These are phyloP conservation scores for Diaporthe sp. DNA, from an alignment of 2,329 filamentous ascomycete genomes.

Conservation along the genomic window DNA sequence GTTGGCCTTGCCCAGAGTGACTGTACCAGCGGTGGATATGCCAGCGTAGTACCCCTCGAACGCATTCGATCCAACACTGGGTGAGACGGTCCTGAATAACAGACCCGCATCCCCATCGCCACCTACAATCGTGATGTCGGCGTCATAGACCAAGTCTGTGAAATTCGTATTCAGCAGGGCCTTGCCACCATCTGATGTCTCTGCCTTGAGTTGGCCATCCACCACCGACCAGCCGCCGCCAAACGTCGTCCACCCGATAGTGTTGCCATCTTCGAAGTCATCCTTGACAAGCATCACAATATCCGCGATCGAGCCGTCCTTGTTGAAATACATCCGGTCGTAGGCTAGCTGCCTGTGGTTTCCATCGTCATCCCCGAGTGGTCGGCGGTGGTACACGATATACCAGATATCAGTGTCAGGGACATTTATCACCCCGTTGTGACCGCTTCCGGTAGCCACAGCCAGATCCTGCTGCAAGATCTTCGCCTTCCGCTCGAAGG, in stretches of 20 bases:
- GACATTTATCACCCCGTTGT: constrained; percentile 57
- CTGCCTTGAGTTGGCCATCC: constrained; percentile 47
- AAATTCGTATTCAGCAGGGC: constrained; percentile 56
- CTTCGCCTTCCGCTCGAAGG: constrained; percentile 55
- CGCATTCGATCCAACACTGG: constrained; percentile 41
- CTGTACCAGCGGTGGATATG: constrained; percentile 46
- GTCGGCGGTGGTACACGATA: constrained; percentile 62
- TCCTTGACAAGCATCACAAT: constrained; percentile 61
- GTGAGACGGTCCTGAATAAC: constrained; percentile 52
- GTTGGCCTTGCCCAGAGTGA: constrained; percentile 46
- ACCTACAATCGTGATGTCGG: constrained; percentile 45
- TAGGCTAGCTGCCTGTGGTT: constrained; percentile 63
- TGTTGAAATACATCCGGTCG: constrained; percentile 63
- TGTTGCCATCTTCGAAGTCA: constrained; percentile 56
- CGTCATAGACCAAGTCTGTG: constrained; percentile 50
- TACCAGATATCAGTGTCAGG: constrained; percentile 57
- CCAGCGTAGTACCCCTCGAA: constrained; percentile 51
- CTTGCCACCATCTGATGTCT: constrained; percentile 42
- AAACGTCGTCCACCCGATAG: constrained; percentile 54
- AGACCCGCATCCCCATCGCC: constrained; percentile 50
- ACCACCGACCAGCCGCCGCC: constrained; percentile 47
- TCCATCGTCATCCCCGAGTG: constrained; percentile 58
- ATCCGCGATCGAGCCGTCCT: constrained; percentile 57
- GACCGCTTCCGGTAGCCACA: constrained; percentile 55
- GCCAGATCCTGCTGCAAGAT: constrained; percentile 54